A percentile compares a stretch with the other conserved stretches of the same genome.
phyloP scores from a whole-genome alignment of 2,329 filamentous ascomycete species.

The Neurospora crassa region DNA sequence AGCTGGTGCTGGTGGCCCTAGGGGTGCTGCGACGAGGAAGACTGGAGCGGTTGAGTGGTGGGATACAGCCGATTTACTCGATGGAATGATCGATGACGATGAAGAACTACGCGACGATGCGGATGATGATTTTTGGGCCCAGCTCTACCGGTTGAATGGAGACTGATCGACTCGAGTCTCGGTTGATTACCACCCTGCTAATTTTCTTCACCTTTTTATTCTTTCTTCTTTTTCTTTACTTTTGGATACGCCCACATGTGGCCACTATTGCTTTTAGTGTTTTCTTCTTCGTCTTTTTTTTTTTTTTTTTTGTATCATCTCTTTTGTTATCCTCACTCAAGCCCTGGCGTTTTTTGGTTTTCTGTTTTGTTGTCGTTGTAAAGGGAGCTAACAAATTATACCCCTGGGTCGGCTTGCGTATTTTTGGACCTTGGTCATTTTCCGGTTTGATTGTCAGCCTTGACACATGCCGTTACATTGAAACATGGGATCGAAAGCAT shows the following conservation, averaged over 20 bases:
- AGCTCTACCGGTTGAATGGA: not conserved
- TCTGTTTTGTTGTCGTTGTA: not conserved
- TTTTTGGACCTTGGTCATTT: constrained; percentile 7
- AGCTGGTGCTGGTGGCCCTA: not conserved
- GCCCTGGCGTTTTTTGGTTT: not conserved
- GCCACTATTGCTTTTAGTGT: not conserved
- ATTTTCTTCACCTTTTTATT: not conserved
- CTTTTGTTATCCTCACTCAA: not conserved
- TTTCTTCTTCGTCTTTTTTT: not conserved
- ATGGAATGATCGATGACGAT: constrained; percentile 4
- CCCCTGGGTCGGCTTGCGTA: constrained; percentile 6
- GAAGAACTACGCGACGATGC: not conserved
- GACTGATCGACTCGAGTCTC: not conserved
- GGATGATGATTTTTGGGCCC: constrained; percentile 1
- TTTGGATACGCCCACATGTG: not conserved
- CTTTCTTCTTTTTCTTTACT: constrained; percentile 2
- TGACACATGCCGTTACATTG: constrained; percentile 1
- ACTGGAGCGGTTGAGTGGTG: constrained; percentile 25
- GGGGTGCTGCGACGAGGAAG: not conserved
- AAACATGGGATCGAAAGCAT: not conserved
- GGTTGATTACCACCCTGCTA: not conserved
- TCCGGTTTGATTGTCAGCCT: not conserved
- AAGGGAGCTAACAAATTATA: constrained; percentile 4
- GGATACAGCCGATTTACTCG: constrained; percentile 24
- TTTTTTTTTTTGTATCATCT: not conserved